Percentiles rank a stretch among this genome's conserved stretches.
Conservation (phyloP, 1,284 basidiomycete genomes). For the Malassezia sympodialis region DNA sequence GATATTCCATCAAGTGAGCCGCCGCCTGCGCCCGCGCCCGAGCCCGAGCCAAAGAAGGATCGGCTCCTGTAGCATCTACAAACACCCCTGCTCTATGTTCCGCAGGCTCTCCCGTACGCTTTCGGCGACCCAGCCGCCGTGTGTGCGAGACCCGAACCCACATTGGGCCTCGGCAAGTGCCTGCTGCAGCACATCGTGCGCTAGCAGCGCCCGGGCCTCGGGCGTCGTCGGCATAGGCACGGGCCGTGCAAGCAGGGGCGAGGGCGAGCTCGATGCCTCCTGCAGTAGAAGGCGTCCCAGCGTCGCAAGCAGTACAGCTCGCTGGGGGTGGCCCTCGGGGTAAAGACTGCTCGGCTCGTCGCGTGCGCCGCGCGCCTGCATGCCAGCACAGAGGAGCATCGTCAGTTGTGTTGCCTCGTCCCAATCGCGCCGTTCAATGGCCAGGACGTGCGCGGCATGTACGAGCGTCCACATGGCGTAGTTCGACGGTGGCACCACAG, state of each 20-base stretch:
- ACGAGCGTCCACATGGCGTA: constrained; percentile 10
- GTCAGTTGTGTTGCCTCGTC: constrained; percentile 38
- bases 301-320: constrained; percentile 66
- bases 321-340: constrained; percentile 63
- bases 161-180: constrained; percentile 25
- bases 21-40: not conserved
- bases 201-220: constrained; percentile 18
- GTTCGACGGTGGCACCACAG: constrained; percentile 7
- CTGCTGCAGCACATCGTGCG: constrained; percentile 23
- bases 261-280: constrained; percentile 52
- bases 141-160: constrained; percentile 20
- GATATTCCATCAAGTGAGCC: constrained; percentile 13
- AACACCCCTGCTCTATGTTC: not conserved
- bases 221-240: constrained; percentile 12
- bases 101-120: not conserved
- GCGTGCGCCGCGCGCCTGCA: constrained; percentile 40
- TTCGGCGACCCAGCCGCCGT: constrained; percentile 4
- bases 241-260: not conserved
- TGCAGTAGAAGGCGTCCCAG: constrained; percentile 69
- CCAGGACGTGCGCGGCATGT: constrained; percentile 9
- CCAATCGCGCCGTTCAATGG: constrained; percentile 16
- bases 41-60: not conserved
- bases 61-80: constrained; percentile 1
- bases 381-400: constrained; percentile 57
- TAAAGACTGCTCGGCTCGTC: constrained; percentile 51